Base-by-base conservation (phyloP, 169 alveolate genomes). In the Eimeria falciformis region DNA sequence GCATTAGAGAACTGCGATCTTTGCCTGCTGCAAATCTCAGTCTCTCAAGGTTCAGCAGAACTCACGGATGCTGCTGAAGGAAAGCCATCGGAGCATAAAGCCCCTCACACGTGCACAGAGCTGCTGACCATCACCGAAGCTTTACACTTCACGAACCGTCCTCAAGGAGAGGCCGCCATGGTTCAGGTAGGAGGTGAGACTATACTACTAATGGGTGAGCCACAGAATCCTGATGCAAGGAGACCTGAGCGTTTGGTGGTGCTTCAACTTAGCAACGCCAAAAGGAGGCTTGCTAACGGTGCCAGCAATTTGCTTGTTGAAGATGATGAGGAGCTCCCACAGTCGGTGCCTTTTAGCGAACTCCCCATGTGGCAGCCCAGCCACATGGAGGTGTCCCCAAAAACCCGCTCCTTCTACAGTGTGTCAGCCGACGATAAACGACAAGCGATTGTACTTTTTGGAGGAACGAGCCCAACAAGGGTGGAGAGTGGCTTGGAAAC, bases 221-320 rank as follows among this genome's bases (percentile, higher is more conserved):
- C 43, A 71, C 33, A 77, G 23, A 25, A 45, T 46, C 55, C 45
- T 47, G 33, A n/a, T 2, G 40, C 86, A 77, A 43, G 21, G 29
- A 71, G 5, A 7, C 58, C 86, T 53, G 25, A 58, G 18, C 66
- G 86, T 40, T 65, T 77, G 62, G 66, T 45, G n/a, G 86, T 21
- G 46, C 33, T n/a, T 23, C 47, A 21, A 37, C 46, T 77, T 65
- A 29, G 68, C 45, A 21, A 40, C 66, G 25, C 12, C 66, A 45
- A 77, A 21, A 27, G 47, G 25, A 43, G 6, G 18, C 75, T 21
- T n/a, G 11, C 21, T 40, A 6, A 33, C 0, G 40, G 40, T 33
- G 40, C 40, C 40, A 33, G 40, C 40, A 33, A 33, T 33, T 33
- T 2, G 40, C 2, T 33, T 33, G 40, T 33, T 33, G 40, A 33